Evolutionary conservation across 1,139 yeast genomes (phyloP).

Genomic region (Lodderomyces theae): DNA sequence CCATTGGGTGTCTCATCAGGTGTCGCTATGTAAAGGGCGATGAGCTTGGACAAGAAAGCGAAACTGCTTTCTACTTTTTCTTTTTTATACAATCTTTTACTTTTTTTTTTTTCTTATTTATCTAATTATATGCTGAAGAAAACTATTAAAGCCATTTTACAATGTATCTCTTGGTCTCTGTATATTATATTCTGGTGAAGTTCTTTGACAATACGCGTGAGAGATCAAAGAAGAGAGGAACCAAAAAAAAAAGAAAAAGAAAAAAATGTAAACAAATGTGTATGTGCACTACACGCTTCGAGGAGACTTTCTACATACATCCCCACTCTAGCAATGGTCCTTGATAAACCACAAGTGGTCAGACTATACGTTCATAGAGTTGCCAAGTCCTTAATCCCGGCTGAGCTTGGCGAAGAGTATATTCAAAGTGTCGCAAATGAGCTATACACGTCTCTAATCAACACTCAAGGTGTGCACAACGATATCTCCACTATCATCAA

Average conservation of each 20-base stretch:
- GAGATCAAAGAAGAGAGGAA: not conserved
- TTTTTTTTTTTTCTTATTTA: not conserved
- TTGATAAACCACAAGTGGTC: slow-evolving; percentile 34
- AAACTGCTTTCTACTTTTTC: too few relatives aligned
- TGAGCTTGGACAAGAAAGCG: too few relatives aligned
- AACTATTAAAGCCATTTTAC: too few relatives aligned
- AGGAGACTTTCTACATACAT: too few relatives aligned
- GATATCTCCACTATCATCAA: slow-evolving; percentile 21
- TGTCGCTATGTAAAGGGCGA: slow-evolving; percentile 24
- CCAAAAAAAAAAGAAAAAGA: not conserved
- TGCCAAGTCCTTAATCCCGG: slow-evolving; percentile 39
- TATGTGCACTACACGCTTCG: too few relatives aligned
- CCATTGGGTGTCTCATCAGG: slow-evolving; percentile 73
- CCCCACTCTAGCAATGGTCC: slow-evolving; percentile 21
- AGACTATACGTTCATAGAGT: slow-evolving; percentile 36
- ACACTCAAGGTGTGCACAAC: slow-evolving; percentile 9
- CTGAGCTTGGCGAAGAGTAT: slow-evolving; percentile 39
- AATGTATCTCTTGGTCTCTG: too few relatives aligned
- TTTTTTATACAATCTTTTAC: not conserved
- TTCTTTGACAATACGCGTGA: too few relatives aligned
- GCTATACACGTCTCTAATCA: slow-evolving; percentile 19
- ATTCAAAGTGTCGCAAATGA: slow-evolving; percentile 34
- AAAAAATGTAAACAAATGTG: not conserved
- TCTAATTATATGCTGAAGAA: not conserved
- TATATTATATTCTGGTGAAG: too few relatives aligned